Conservation (phyloP, 2,329 filamentous ascomycete species). For the Colletotrichum nymphaeae region DNA sequence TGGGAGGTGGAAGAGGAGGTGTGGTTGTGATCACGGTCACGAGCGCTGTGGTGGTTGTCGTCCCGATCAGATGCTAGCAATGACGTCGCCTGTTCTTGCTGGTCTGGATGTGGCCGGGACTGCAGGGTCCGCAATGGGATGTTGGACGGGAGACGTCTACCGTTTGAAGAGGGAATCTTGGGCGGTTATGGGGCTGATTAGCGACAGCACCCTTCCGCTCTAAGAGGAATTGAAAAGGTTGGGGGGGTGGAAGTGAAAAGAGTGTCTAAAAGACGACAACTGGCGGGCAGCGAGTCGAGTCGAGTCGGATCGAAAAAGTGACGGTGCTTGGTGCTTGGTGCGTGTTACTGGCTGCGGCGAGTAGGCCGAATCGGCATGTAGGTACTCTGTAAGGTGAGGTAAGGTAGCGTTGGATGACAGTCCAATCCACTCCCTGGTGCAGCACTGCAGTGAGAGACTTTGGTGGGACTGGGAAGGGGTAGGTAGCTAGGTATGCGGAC, state of each 20-base stretch:
- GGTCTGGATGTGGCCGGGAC: constrained; percentile 48
- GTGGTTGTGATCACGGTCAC: constrained; percentile 40
- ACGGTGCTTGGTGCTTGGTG: not conserved
- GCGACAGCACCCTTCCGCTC: constrained; percentile 77
- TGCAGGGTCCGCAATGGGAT: constrained; percentile 87
- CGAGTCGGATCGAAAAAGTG: constrained; percentile 3
- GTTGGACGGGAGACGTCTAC: constrained; percentile 79
- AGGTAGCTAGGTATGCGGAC: constrained; percentile 10
- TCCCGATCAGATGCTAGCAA: constrained; percentile 53
- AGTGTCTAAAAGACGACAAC: constrained; percentile 41
- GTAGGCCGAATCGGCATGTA: constrained; percentile 13
- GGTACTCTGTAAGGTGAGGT: not conserved
- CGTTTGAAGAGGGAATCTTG: constrained; percentile 86
- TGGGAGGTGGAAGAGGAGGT: constrained; percentile 45
- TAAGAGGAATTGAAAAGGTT: constrained; percentile 44
- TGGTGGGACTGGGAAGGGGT: constrained; percentile 4
- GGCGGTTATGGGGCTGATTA: constrained; percentile 78
- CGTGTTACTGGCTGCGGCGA: not conserved
- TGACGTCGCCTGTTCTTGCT: constrained; percentile 56
- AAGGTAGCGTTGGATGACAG: not conserved
- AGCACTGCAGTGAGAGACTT: not conserved
- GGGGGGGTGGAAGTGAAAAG: constrained; percentile 43
- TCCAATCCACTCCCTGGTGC: not conserved
- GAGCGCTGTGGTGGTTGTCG: constrained; percentile 54
- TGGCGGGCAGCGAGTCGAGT: constrained; percentile 18